phyloP scores from a whole-genome alignment of 2,329 filamentous ascomycete genomes.

The Sporothrix phasma region DNA sequence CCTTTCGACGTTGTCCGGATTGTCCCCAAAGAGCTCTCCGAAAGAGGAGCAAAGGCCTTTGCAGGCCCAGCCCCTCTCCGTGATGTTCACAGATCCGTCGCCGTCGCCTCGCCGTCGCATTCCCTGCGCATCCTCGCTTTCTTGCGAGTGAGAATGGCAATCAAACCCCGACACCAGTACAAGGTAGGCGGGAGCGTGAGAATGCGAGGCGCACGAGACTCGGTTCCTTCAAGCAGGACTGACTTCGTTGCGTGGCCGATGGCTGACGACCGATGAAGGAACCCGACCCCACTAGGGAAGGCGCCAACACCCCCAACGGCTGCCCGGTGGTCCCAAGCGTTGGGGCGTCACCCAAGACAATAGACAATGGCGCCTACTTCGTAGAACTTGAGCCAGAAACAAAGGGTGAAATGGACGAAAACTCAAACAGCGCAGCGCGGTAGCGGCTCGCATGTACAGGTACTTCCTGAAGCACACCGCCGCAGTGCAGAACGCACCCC shows the following conservation, averaged over 20 bases:
- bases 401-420: neutral
- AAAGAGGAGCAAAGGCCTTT: neutral
- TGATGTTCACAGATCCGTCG: neutral
- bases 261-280: constrained; percentile 9
- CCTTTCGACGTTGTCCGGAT: constrained; percentile 3
- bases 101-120: neutral
- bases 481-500: constrained; percentile 18
- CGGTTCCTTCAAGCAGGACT: neutral
- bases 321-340: constrained; percentile 8
- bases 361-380: no score
- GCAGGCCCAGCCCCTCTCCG: no score
- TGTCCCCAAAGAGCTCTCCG: constrained; percentile 14
- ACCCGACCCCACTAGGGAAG: constrained; percentile 5
- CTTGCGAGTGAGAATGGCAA: neutral
- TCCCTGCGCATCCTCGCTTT: neutral
- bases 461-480: constrained; percentile 24
- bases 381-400: neutral
- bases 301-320: constrained; percentile 13
- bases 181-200: neutral
- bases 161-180: neutral
- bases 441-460: constrained; percentile 20
- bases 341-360: constrained; percentile 2
- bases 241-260: constrained; percentile 7
- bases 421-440: neutral
- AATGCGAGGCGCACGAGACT: neutral